These are phyloP conservation scores for Ramaria sp. DNA, from an alignment of 768 basidiomycete species.

Conservation along the genomic window DNA sequence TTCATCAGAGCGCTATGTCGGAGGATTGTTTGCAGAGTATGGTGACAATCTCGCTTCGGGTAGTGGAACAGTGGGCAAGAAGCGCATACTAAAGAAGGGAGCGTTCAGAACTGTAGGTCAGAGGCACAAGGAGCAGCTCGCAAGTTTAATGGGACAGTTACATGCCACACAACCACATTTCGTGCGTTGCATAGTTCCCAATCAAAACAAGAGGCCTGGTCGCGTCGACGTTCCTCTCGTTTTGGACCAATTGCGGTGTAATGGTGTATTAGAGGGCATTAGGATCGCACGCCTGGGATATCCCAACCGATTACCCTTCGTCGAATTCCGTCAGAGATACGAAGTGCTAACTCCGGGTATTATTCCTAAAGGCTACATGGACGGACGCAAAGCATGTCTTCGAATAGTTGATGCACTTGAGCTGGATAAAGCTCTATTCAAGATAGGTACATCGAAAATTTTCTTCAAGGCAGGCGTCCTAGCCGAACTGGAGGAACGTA, in stretches of 20 bases:
- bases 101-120: constrained; percentile 95
- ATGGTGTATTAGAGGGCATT: constrained; percentile 98
- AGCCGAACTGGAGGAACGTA: constrained; percentile 88
- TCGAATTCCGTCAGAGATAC: constrained; percentile 95
- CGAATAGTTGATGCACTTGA: constrained; percentile 86
- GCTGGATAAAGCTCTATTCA: constrained; percentile 74
- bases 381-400: constrained; percentile 87
- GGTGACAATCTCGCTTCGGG: constrained; percentile 33
- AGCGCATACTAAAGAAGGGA: constrained; percentile 80
- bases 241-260: constrained; percentile 92
- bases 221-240: constrained; percentile 90
- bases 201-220: constrained; percentile 81
- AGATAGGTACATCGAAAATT: constrained; percentile 92
- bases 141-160: constrained; percentile 83
- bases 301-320: constrained; percentile 92
- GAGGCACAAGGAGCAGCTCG: constrained; percentile 90
- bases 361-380: constrained; percentile 94
- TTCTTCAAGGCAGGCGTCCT: constrained; percentile 99
- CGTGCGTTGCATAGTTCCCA: constrained; percentile 96
- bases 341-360: constrained; percentile 91
- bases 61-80: constrained; percentile 43
- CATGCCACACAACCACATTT: constrained; percentile 96
- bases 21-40: constrained; percentile 77
- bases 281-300: constrained; percentile 96
- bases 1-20: constrained; percentile 75